Evolutionary conservation across 108 stramenopile species (phyloP).

Genomic region (Fistulifera pelliculosa): DNA sequence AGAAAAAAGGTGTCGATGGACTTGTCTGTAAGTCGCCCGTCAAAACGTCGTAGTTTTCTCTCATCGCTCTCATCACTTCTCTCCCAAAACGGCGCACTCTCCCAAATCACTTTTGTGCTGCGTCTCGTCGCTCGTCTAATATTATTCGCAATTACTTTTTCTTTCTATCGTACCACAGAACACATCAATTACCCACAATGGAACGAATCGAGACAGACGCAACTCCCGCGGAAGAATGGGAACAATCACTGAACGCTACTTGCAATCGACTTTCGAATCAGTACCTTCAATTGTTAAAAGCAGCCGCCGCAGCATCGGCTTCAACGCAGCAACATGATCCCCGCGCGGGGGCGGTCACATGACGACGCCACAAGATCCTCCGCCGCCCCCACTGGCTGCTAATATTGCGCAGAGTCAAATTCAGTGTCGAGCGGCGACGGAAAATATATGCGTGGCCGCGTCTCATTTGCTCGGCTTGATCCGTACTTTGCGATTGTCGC

Average conservation of each 20-base stretch:
- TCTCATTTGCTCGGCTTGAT: constrained; percentile 68
- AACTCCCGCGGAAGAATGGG: constrained; percentile 73
- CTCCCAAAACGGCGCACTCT: too few species aligned
- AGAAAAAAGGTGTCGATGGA: too few species aligned
- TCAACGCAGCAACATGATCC: constrained; percentile 18
- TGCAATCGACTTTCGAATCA: constrained; percentile 80
- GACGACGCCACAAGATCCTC: constrained; percentile 54
- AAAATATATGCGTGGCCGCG: constrained; percentile 73
- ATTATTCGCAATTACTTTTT: too few species aligned
- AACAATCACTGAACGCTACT: constrained; percentile 62
- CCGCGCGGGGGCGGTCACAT: constrained; percentile 64
- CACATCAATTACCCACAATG: too few species aligned
- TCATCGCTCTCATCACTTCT: too few species aligned
- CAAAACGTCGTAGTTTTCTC: too few species aligned
- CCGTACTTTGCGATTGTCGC: constrained; percentile 62
- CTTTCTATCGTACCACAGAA: too few species aligned
- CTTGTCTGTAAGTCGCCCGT: too few species aligned
- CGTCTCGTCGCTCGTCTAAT: too few species aligned
- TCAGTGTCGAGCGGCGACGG: constrained; percentile 62
- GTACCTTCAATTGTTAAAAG: constrained; percentile 63
- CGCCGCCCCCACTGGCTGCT: constrained; percentile 74
- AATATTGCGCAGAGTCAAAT: constrained; percentile 35
- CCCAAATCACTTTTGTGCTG: too few species aligned
- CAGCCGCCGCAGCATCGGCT: constrained; percentile 54
- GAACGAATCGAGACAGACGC: constrained; percentile 59